Percentiles rank a stretch among this genome's conserved stretches.
Conservation (phyloP, 306 rosid genomes). For the Pyrus bretschneideri region DNA sequence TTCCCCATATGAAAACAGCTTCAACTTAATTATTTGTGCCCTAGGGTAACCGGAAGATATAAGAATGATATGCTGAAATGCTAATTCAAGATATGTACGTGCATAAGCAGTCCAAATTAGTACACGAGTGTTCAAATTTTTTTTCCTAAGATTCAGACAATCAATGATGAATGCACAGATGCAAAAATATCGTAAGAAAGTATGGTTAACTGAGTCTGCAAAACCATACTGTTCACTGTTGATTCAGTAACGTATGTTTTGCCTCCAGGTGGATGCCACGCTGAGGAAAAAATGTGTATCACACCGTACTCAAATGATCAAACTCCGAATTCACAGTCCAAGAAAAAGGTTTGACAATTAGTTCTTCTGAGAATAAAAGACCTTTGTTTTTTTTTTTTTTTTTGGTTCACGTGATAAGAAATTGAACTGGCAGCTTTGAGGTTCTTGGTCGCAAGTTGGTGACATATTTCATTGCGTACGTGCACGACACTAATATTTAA, state of each 20-base stretch:
- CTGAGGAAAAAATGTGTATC: background rate
- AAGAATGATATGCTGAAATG: background rate
- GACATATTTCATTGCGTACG: constrained; percentile 1
- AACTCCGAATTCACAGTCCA: background rate
- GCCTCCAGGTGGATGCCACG: background rate
- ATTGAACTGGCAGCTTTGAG: background rate
- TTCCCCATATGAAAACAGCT: background rate
- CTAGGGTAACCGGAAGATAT: background rate
- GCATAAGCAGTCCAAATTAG: background rate
- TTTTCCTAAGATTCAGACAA: background rate
- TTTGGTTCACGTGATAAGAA: background rate
- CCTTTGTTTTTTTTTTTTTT: background rate
- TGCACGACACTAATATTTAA: background rate
- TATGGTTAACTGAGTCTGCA: background rate
- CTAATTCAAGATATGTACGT: background rate
- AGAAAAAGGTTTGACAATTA: background rate
- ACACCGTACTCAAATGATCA: background rate
- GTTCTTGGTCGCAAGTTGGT: background rate
- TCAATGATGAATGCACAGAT: background rate
- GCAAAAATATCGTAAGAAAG: background rate
- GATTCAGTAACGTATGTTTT: background rate
- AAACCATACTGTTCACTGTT: background rate
- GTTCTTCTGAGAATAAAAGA: background rate
- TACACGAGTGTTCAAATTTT: background rate
- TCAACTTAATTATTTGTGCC: background rate